Percentiles rank a stretch among this genome's conserved stretches.
Conservation (phyloP, 805 yeast genomes). For the Zygotorulaspora florentina region DNA sequence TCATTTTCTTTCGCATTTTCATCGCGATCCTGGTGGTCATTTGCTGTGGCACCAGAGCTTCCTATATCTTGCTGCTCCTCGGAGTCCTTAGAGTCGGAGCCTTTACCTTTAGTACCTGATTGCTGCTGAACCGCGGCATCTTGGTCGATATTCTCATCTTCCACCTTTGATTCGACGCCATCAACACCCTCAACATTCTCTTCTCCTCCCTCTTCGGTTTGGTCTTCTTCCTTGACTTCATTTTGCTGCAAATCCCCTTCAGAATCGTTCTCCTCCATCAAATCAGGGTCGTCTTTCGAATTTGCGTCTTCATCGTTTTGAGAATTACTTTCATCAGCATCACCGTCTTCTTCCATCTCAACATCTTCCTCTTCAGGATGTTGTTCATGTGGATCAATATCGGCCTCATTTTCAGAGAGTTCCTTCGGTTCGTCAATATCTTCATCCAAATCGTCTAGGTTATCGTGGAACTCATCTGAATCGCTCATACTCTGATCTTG, state of each 20-base stretch:
- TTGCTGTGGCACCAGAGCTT: slow-evolving; percentile 52
- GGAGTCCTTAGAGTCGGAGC: slow-evolving; percentile 49
- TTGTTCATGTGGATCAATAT: slow-evolving; percentile 33
- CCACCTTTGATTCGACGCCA: slow-evolving; percentile 43
- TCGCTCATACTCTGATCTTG: slow-evolving; percentile 39
- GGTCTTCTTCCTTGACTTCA: slow-evolving; percentile 30
- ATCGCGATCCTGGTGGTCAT: slow-evolving; percentile 42
- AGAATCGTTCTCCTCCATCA: slow-evolving; percentile 32
- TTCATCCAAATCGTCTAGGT: slow-evolving; percentile 85
- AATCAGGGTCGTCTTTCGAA: slow-evolving; percentile 32
- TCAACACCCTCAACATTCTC: slow-evolving; percentile 53
- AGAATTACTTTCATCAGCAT: slow-evolving; percentile 32
- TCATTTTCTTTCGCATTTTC: slow-evolving; percentile 42
- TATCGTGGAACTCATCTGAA: slow-evolving; percentile 39
- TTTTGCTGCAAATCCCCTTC: slow-evolving; percentile 36
- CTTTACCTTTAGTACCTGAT: slow-evolving; percentile 57
- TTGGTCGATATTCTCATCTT: slow-evolving; percentile 46
- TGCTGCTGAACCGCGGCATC: slow-evolving; percentile 60
- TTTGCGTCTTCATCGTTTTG: slow-evolving; percentile 30
- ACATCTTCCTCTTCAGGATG: slow-evolving; percentile 39
- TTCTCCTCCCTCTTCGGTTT: slow-evolving; percentile 38
- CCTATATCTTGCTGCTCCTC: slow-evolving; percentile 68
- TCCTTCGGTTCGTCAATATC: slow-evolving; percentile 52
- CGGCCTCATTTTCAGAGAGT: slow-evolving; percentile 42
- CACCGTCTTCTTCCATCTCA: slow-evolving; percentile 27